These are phyloP conservation scores for Nitzschia inconspicua DNA, from an alignment of 108 stramenopile genomes.

Conservation along the genomic window DNA sequence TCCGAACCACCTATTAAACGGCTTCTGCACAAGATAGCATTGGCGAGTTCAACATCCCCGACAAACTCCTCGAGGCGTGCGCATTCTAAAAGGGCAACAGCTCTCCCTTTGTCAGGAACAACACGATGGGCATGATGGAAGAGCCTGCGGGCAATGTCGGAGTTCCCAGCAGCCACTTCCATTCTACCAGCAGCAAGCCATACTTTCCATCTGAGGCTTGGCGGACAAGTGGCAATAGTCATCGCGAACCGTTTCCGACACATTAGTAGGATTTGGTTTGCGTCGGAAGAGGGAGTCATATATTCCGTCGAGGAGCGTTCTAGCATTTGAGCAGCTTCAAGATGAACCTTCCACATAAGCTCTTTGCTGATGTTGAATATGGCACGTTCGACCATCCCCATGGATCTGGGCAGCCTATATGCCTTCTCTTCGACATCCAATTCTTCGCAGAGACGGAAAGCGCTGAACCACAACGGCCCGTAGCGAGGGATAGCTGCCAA, in stretches of 20 bases:
- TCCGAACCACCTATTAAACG: constrained; percentile 75
- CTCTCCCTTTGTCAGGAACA: constrained; percentile 88
- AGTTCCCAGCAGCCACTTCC: constrained; percentile 87
- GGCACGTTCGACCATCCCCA: constrained; percentile 79
- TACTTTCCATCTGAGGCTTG: constrained; percentile 92
- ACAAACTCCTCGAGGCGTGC: constrained; percentile 91
- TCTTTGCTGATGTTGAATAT: constrained; percentile 86
- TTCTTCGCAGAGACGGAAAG: constrained; percentile 87
- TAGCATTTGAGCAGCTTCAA: constrained; percentile 91
- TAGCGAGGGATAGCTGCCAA: constrained; percentile 90
- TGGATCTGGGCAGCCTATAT: constrained; percentile 62
- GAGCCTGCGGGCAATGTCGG: constrained; percentile 66
- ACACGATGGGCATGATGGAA: constrained; percentile 85
- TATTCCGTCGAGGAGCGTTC: constrained; percentile 77
- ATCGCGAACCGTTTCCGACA: constrained; percentile 70
- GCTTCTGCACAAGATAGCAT: constrained; percentile 82
- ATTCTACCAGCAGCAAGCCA: constrained; percentile 95
- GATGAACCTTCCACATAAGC: constrained; percentile 94
- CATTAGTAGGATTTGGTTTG: constrained; percentile 27
- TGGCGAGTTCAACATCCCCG: constrained; percentile 77
- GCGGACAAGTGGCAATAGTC: constrained; percentile 84
- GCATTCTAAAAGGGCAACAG: constrained; percentile 88
- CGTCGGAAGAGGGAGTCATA: constrained; percentile 31
- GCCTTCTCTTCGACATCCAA: constrained; percentile 48
- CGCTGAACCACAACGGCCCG: constrained; percentile 97